phyloP scores from a whole-genome alignment of 305 asterid species.

The Fraxinus sp. region DNA sequence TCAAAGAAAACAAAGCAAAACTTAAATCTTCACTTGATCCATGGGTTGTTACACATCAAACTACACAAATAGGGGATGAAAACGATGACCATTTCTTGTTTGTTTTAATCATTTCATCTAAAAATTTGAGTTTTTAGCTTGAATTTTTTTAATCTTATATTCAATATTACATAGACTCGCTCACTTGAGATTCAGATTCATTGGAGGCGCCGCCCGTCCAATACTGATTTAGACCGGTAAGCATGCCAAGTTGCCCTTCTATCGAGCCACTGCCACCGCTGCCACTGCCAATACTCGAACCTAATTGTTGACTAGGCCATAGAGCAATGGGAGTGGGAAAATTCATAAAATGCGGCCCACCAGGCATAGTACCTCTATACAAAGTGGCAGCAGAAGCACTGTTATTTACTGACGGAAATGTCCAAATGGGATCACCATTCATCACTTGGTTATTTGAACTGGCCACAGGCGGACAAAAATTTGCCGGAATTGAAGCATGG shows the following conservation, averaged over 20 bases:
- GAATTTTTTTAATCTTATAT: neutral
- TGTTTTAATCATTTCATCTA: neutral
- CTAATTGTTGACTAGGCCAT: slow-evolving; percentile 43
- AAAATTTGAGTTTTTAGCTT: slow-evolving; percentile 26
- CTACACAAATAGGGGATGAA: slow-evolving; percentile 20
- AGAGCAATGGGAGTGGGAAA: slow-evolving; percentile 46
- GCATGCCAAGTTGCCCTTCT: slow-evolving; percentile 44
- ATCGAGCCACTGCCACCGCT: slow-evolving; percentile 25
- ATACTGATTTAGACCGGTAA: slow-evolving; percentile 44
- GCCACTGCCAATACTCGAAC: neutral
- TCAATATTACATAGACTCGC: slow-evolving; percentile 64
- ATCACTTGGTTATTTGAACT: slow-evolving; percentile 57
- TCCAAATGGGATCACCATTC: slow-evolving; percentile 76
- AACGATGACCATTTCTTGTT: neutral
- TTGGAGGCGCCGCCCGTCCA: slow-evolving; percentile 33
- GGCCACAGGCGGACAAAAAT: slow-evolving; percentile 78
- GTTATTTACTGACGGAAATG: slow-evolving; percentile 46
- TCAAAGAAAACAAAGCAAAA: slow-evolving; percentile 10
- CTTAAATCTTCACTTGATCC: slow-evolving; percentile 45
- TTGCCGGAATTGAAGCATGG: slow-evolving; percentile 76
- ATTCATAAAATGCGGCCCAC: slow-evolving; percentile 54
- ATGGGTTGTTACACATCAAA: slow-evolving; percentile 57
- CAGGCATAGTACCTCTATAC: slow-evolving; percentile 67
- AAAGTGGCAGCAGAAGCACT: slow-evolving; percentile 54
- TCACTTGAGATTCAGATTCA: slow-evolving; percentile 60